Percentiles rank a stretch among this genome's conserved stretches.
Evolutionary conservation across 2,329 filamentous ascomycete species (phyloP).

Genomic region (Zymoseptoria crescenta): DNA sequence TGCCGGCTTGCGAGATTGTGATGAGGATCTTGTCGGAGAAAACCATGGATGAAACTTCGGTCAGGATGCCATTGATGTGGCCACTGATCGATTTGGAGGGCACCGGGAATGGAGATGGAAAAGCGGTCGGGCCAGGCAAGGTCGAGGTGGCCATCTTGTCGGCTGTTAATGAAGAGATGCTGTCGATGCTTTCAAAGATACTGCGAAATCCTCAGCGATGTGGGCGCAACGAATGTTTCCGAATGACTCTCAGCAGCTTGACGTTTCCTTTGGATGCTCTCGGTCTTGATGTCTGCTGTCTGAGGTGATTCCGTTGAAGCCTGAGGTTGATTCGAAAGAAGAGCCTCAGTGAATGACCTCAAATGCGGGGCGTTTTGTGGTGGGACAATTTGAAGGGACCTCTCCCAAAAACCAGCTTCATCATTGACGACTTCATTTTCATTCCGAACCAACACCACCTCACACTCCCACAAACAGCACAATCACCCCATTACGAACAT

Average conservation of each 20-base stretch:
- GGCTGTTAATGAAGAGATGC: not conserved
- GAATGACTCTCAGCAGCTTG: not conserved
- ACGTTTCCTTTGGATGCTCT: not conserved
- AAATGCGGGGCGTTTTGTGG: not conserved
- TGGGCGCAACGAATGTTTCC: not conserved
- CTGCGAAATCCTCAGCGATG: not conserved
- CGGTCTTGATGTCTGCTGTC: not conserved
- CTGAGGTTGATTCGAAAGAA: not conserved
- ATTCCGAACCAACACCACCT: not conserved
- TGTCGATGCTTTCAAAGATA: not conserved
- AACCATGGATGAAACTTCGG: conserved; percentile 62
- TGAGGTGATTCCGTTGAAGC: not conserved
- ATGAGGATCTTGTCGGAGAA: conserved; percentile 90
- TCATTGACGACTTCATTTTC: not conserved
- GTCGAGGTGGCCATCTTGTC: conserved; percentile 9
- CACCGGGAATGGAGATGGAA: conserved; percentile 50
- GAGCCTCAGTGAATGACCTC: not conserved
- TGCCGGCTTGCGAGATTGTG: conserved; percentile 77
- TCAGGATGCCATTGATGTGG: conserved; percentile 58
- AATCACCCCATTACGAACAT: conserved; percentile 6
- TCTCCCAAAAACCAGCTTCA: not conserved
- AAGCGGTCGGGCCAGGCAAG: conserved; percentile 26
- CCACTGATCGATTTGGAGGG: conserved; percentile 41
- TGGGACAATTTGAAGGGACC: not conserved
- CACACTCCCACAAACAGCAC: not conserved